These are phyloP conservation scores for Dictyostelium gargantuum DNA, from an alignment of 208 protist species.

Conservation along the genomic window DNA sequence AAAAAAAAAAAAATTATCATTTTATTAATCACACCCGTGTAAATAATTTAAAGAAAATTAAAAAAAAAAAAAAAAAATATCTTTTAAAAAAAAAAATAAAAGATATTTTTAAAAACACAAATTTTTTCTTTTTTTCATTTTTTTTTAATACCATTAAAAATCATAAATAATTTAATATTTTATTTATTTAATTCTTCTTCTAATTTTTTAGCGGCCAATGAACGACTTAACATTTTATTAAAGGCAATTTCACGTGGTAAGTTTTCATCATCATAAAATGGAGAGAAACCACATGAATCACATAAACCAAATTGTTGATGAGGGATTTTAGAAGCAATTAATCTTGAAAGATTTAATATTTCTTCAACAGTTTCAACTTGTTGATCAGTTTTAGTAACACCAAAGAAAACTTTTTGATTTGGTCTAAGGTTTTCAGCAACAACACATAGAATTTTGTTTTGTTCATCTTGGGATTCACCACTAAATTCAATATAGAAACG, in stretches of 20 bases:
- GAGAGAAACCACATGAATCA: conserved; percentile 31
- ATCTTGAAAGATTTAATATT: neutral
- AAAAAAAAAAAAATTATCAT: too few relatives aligned
- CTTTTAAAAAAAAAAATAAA: too few relatives aligned
- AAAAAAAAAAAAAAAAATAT: neutral
- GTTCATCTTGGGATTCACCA: neutral
- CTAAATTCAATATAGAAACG: neutral
- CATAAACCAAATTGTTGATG: neutral
- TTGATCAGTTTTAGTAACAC: neutral
- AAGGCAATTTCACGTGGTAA: neutral
- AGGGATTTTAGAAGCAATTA: neutral
- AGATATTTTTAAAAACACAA: too few relatives aligned
- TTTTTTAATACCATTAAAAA: too few relatives aligned
- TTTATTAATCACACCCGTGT: too few relatives aligned
- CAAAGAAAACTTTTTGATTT: conserved; percentile 14
- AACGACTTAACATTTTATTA: neutral
- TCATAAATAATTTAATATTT: too few relatives aligned
- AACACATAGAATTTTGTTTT: neutral
- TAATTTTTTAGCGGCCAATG: neutral
- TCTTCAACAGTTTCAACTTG: conserved; percentile 4
- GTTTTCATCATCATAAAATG: neutral
- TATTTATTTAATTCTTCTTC: neutral
- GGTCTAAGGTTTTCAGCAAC: neutral
- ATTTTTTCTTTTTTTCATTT: too few relatives aligned
- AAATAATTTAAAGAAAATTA: neutral